Percentiles rank a stretch among this genome's conserved stretches.
Conservation (phyloP, 2,329 filamentous ascomycete genomes). For the Cladosporium sp. region DNA sequence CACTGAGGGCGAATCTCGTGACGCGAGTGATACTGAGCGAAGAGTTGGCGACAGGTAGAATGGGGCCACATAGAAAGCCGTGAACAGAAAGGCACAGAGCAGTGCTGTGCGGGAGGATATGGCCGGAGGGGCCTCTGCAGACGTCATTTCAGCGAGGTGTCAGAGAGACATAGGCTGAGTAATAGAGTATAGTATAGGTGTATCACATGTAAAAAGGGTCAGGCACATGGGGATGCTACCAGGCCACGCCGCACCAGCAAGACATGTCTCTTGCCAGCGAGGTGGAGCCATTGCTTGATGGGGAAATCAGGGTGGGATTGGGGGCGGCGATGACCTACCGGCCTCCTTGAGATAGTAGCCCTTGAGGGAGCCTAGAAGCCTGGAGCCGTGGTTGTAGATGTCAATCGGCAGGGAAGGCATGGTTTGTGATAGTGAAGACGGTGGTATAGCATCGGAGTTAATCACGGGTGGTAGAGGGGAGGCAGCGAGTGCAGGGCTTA, state of each 20-base stretch:
- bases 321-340: constrained; percentile 22
- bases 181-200: background rate
- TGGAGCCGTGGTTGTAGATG: constrained; percentile 20
- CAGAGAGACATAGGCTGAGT: background rate
- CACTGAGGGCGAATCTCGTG: constrained; percentile 83
- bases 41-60: constrained; percentile 83
- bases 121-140: constrained; percentile 32
- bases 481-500: background rate
- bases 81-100: constrained; percentile 64
- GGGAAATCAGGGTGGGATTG: background rate
- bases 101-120: constrained; percentile 34
- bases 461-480: constrained; percentile 7
- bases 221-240: constrained; percentile 3
- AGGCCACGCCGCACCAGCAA: constrained; percentile 6
- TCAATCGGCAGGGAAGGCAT: constrained; percentile 22
- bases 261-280: constrained; percentile 17
- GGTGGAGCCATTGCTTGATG: background rate
- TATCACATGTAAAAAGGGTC: background rate
- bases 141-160: constrained; percentile 16
- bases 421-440: constrained; percentile 9
- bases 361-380: constrained; percentile 22
- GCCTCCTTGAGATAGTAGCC: constrained; percentile 24
- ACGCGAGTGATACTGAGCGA: constrained; percentile 74
- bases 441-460: constrained; percentile 16
- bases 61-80: constrained; percentile 84